Conservation (phyloP, 2,329 filamentous ascomycete species). For the Nothopassalora personata region DNA sequence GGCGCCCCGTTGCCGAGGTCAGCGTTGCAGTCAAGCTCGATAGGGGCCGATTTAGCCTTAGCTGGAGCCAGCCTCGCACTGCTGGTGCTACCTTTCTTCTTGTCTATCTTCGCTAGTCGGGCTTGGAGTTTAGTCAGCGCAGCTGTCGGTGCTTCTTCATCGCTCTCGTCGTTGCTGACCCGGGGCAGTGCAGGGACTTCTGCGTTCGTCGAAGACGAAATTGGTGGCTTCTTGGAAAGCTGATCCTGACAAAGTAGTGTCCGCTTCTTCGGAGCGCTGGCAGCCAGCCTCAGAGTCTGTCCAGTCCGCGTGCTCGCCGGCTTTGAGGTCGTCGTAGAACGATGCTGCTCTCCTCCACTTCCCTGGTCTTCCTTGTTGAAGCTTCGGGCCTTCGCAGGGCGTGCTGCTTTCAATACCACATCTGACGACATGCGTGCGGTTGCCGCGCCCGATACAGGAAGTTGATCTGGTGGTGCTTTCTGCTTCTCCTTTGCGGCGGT, state of each 20-base stretch:
- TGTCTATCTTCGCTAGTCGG: slow-evolving; percentile 27
- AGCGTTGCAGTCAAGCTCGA: slow-evolving; percentile 4
- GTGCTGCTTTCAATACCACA: neutral
- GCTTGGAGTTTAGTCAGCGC: slow-evolving; percentile 25
- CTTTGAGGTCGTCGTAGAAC: neutral
- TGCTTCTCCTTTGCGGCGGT: neutral
- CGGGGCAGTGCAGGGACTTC: slow-evolving; percentile 17
- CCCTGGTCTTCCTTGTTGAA: neutral
- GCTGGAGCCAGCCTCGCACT: slow-evolving; percentile 5
- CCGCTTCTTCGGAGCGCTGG: slow-evolving; percentile 37
- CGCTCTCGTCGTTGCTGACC: slow-evolving; percentile 19
- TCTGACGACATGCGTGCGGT: neutral
- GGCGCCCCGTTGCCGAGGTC: neutral
- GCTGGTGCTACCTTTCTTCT: slow-evolving; percentile 22
- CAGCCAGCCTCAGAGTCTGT: slow-evolving; percentile 36
- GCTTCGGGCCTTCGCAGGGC: neutral
- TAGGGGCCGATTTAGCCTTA: slow-evolving; percentile 1
- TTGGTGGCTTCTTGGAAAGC: slow-evolving; percentile 16
- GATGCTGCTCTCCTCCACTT: neutral
- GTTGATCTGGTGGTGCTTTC: neutral
- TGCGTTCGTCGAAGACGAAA: slow-evolving; percentile 14
- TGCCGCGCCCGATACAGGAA: neutral
- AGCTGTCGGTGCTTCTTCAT: slow-evolving; percentile 7
- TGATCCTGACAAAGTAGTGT: slow-evolving; percentile 39
- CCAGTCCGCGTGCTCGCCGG: slow-evolving; percentile 9